These are phyloP conservation scores for Trichoderma gracile DNA, from an alignment of 2,329 filamentous ascomycete species.

Conservation along the genomic window DNA sequence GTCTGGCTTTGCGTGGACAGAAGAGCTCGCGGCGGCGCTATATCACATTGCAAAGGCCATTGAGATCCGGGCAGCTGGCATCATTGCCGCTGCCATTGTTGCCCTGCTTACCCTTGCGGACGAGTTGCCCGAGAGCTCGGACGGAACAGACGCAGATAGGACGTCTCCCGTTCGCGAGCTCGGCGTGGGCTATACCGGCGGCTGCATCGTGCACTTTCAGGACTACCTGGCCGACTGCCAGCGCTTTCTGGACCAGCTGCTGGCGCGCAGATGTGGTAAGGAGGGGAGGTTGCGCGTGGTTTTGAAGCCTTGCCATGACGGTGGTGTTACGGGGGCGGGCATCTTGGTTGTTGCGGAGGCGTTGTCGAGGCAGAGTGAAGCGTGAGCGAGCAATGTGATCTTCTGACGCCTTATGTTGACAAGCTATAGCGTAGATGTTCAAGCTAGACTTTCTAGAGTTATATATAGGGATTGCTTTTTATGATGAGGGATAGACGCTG, in stretches of 20 bases:
- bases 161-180: slow-evolving; percentile 50
- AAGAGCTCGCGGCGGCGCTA: slow-evolving; percentile 58
- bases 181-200: slow-evolving; percentile 77
- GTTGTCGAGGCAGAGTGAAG: slow-evolving; percentile 36
- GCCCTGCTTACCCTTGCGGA: slow-evolving; percentile 68
- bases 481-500: background rate
- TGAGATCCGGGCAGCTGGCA: slow-evolving; percentile 69
- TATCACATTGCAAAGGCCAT: slow-evolving; percentile 70
- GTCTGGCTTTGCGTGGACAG: slow-evolving; percentile 62
- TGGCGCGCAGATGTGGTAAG: slow-evolving; percentile 38
- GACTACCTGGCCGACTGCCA: slow-evolving; percentile 72
- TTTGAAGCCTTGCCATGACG: slow-evolving; percentile 60
- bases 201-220: slow-evolving; percentile 78
- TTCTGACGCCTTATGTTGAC: background rate
- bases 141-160: slow-evolving; percentile 25
- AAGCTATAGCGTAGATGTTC: slow-evolving; percentile 1
- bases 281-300: slow-evolving; percentile 46
- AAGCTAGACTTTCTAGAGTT: background rate
- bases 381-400: slow-evolving; percentile 24
- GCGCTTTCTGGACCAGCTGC: slow-evolving; percentile 60
- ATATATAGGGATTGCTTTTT: background rate
- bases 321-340: slow-evolving; percentile 62
- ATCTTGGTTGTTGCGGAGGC: slow-evolving; percentile 56
- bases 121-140: slow-evolving; percentile 54
- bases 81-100: slow-evolving; percentile 71